Evolutionary conservation across 2,329 filamentous ascomycete species (phyloP).

Genomic region (Claviceps capensis): DNA sequence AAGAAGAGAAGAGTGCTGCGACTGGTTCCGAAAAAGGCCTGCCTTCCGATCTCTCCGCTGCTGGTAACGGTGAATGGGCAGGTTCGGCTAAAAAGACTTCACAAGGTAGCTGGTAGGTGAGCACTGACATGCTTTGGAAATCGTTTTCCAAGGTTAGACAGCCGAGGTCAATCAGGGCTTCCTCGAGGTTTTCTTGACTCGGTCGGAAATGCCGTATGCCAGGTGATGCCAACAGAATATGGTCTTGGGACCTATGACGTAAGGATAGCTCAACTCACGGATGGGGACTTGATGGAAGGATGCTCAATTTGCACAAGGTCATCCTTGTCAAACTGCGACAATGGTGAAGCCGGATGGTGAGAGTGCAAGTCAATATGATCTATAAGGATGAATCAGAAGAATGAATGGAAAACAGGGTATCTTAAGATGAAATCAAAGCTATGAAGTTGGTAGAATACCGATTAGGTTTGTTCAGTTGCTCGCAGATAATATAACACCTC

Average conservation of each 20-base stretch:
- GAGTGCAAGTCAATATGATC: no score
- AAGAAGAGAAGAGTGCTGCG: neutral
- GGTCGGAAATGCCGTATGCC: no score
- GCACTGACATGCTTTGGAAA: neutral
- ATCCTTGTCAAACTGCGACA: neutral
- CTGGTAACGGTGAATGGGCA: constrained; percentile 1
- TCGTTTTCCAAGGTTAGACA: neutral
- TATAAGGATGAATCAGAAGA: no score
- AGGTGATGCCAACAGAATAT: no score
- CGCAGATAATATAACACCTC: no score
- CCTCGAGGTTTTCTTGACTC: no score
- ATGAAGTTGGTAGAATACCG: no score
- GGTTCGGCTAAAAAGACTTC: neutral
- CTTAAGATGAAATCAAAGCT: no score
- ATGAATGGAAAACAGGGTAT: no score
- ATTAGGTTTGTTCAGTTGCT: no score
- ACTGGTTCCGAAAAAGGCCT: constrained; percentile 7
- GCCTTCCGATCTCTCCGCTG: neutral
- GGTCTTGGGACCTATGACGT: neutral
- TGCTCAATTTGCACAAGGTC: neutral
- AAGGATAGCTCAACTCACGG: neutral
- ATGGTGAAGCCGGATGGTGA: neutral
- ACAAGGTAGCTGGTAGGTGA: neutral
- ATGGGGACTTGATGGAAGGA: neutral
- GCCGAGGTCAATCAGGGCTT: no score